Evolutionary conservation across 1,284 basidiomycete species (phyloP).

Genomic region (Porogramme epimiltina): DNA sequence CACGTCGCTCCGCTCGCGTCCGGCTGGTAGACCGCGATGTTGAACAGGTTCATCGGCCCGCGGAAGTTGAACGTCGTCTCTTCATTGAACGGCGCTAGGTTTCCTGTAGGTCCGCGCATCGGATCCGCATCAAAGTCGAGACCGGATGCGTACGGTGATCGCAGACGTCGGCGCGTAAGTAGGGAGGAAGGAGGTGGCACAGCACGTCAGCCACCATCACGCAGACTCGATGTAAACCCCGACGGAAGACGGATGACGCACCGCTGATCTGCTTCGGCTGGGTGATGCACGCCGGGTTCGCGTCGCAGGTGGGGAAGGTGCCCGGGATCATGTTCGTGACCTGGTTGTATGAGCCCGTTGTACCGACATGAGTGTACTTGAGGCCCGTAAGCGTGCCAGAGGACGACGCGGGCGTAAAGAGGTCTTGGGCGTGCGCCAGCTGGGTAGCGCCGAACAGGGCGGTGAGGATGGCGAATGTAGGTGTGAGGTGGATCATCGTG

Average conservation of each 20-base stretch:
- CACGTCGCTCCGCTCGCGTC: slow-evolving; percentile 28
- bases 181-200: not conserved
- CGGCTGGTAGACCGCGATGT: slow-evolving; percentile 34
- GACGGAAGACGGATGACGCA: slow-evolving; percentile 6
- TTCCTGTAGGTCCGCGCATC: slow-evolving; percentile 11
- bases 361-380: slow-evolving; percentile 34
- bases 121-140: too few species aligned
- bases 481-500: not conserved
- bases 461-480: not conserved
- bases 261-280: slow-evolving; percentile 27
- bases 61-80: slow-evolving; percentile 33
- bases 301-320: slow-evolving; percentile 29
- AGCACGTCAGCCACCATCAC: not conserved
- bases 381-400: slow-evolving; percentile 30
- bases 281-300: slow-evolving; percentile 28
- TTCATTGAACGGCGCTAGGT: slow-evolving; percentile 34
- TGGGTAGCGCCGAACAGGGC: not conserved
- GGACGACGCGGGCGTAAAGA: slow-evolving; percentile 22
- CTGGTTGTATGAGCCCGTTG: slow-evolving; percentile 30
- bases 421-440: not conserved
- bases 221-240: not conserved
- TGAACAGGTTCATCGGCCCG: slow-evolving; percentile 31
- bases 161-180: too few species aligned
- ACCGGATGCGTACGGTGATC: too few species aligned
- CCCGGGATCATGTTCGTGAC: slow-evolving; percentile 32